Evolutionary conservation across 2,329 filamentous ascomycete genomes (phyloP).

Genomic region (Colletotrichum sp.): DNA sequence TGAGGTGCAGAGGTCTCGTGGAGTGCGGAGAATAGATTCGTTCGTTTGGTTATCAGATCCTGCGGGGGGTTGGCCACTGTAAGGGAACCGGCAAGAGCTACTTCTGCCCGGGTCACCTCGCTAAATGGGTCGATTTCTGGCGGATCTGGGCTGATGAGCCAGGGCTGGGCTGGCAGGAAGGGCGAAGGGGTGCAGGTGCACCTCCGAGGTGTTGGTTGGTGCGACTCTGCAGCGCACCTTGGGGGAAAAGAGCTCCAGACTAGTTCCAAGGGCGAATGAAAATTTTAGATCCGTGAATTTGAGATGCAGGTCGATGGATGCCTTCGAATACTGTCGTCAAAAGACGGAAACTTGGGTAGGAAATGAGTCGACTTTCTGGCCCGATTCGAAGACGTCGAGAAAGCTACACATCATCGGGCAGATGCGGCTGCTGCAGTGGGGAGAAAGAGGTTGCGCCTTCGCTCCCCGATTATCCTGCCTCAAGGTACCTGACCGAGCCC

Average conservation of each 20-base stretch:
- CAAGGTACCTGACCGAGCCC: not conserved
- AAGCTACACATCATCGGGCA: constrained; percentile 16
- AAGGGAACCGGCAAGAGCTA: constrained; percentile 3
- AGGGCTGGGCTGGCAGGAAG: constrained; percentile 13
- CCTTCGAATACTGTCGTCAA: not conserved
- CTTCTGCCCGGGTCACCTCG: constrained; percentile 9
- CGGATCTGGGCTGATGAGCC: constrained; percentile 27
- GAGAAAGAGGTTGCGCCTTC: not conserved
- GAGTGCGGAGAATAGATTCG: constrained; percentile 21
- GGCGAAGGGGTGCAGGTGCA: not conserved
- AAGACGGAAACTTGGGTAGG: not conserved
- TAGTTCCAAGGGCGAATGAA: not conserved
- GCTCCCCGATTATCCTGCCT: not conserved
- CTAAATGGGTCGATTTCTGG: constrained; percentile 27
- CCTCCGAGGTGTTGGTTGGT: constrained; percentile 2
- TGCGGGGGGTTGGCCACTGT: constrained; percentile 22
- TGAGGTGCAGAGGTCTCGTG: constrained; percentile 19
- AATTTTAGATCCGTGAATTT: not conserved
- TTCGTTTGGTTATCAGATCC: constrained; percentile 23
- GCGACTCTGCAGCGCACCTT: not conserved
- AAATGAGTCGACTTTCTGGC: not conserved
- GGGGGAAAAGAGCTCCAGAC: not conserved
- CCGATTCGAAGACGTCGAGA: not conserved
- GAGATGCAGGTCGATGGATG: not conserved
- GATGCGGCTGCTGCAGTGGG: constrained; percentile 22